Evolutionary conservation across 257 asterid species (phyloP).

Genomic region (Rhazya stricta): DNA sequence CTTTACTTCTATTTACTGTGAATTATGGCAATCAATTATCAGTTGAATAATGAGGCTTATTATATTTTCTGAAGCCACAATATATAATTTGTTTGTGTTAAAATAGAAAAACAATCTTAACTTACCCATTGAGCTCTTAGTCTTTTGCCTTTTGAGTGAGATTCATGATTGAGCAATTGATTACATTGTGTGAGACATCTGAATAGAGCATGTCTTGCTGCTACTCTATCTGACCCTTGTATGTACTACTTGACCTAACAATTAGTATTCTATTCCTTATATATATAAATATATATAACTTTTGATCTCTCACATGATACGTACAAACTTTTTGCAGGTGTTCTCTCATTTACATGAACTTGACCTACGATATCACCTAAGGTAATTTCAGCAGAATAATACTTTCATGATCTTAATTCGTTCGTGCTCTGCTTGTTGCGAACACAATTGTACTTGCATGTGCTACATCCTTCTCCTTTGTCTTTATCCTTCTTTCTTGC

Average conservation of each 20-base stretch:
- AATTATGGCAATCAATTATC: neutral
- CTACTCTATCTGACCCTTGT: neutral
- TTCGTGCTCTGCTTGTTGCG: constrained; percentile 1
- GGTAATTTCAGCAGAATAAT: constrained; percentile 41
- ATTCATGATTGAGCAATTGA: neutral
- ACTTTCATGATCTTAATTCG: neutral
- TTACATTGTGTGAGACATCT: neutral
- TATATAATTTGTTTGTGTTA: neutral
- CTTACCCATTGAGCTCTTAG: neutral
- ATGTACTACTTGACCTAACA: neutral
- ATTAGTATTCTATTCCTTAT: neutral
- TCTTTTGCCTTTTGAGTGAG: neutral
- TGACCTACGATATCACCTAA: constrained; percentile 84
- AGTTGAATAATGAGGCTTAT: neutral
- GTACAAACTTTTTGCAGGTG: constrained; percentile 52
- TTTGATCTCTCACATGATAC: constrained; percentile 17
- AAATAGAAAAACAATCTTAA: neutral
- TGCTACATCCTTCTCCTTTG: neutral
- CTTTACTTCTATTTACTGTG: neutral
- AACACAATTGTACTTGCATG: no score
- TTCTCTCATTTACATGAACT: constrained; percentile 95
- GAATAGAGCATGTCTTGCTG: neutral
- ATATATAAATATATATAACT: no score
- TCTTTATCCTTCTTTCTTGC: neutral
- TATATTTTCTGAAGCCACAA: neutral